A percentile compares a stretch with the other conserved stretches of the same genome.
phyloP scores from a whole-genome alignment of 2,329 filamentous ascomycete species.

The Aspergillus sp. region DNA sequence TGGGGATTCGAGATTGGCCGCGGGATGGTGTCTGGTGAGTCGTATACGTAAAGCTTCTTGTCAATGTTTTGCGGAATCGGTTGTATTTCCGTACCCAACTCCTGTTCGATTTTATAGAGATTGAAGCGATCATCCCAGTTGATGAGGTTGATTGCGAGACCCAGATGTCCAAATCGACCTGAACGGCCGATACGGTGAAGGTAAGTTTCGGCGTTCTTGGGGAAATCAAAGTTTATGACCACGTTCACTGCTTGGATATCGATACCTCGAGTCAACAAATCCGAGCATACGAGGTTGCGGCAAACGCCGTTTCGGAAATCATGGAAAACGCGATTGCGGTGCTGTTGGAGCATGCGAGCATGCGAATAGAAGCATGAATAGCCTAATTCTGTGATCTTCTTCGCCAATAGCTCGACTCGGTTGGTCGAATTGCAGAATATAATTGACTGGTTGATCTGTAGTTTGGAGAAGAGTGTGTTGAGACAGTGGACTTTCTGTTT shows the following conservation, averaged over 20 bases:
- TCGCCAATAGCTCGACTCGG: slow-evolving; percentile 93
- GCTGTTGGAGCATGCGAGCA: slow-evolving; percentile 95
- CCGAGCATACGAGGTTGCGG: slow-evolving; percentile 96
- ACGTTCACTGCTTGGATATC: slow-evolving; percentile 99
- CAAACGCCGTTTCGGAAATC: slow-evolving; percentile 98
- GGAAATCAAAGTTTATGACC: slow-evolving; percentile 99
- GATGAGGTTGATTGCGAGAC: slow-evolving; percentile 97
- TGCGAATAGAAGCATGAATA: slow-evolving; percentile 99
- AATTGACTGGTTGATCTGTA: slow-evolving; percentile 99
- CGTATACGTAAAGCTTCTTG: slow-evolving; percentile 98
- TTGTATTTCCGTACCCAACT: slow-evolving; percentile 95
- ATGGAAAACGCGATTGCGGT: slow-evolving; percentile 97
- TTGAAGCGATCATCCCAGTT: slow-evolving; percentile 99
- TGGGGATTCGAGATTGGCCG: slow-evolving; percentile 70
- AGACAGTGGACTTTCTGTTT: slow-evolving; percentile 99
- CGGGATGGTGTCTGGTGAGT: slow-evolving; percentile 92
- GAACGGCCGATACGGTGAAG: slow-evolving; percentile 98
- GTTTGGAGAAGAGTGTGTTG: slow-evolving; percentile 97
- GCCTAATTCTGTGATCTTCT: slow-evolving; percentile 98
- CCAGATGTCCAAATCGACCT: slow-evolving; percentile 93
- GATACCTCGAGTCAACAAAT: slow-evolving; percentile 96
- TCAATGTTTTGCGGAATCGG: slow-evolving; percentile 94
- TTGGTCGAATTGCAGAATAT: slow-evolving; percentile 99
- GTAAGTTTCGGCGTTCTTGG: slow-evolving; percentile 98
- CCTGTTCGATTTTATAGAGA: slow-evolving; percentile 97